A percentile compares a stretch with the other conserved stretches of the same genome.
Evolutionary conservation across 1,139 yeast species (phyloP).

Genomic region (Pichia sp.): DNA sequence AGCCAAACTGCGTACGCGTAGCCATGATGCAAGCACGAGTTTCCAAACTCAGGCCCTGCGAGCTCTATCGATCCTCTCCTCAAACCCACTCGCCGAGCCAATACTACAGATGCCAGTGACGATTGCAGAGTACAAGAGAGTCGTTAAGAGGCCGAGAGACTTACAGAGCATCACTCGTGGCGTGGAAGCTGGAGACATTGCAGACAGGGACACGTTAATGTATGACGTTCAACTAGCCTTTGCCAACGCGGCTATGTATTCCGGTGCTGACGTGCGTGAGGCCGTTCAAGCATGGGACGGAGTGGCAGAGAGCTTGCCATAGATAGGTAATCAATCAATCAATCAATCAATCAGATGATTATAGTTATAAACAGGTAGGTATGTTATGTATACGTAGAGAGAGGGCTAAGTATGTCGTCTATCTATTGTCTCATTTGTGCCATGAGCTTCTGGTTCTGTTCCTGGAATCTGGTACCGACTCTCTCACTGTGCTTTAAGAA

Average conservation of each 20-base stretch:
- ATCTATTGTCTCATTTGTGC: constrained; percentile 32
- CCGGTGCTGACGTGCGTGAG: background rate
- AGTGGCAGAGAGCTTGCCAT: too few relatives aligned
- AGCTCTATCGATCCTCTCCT: too few relatives aligned
- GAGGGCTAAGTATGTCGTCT: background rate
- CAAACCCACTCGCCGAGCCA: too few relatives aligned
- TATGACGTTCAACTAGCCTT: constrained; percentile 70
- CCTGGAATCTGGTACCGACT: constrained; percentile 98
- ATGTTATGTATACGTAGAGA: background rate
- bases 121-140: constrained; percentile 53
- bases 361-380: constrained; percentile 1
- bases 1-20: too few relatives aligned
- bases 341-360: too few relatives aligned
- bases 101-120: too few relatives aligned
- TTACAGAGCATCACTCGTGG: constrained; percentile 53
- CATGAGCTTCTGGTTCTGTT: constrained; percentile 65
- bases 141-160: constrained; percentile 61
- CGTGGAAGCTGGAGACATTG: constrained; percentile 53
- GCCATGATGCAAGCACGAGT: too few relatives aligned
- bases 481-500: constrained; percentile 97
- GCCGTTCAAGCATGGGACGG: too few relatives aligned
- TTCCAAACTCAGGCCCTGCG: too few relatives aligned
- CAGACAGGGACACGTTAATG: constrained; percentile 46
- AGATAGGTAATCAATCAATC: too few relatives aligned
- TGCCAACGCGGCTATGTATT: constrained; percentile 76